Conservation (phyloP, 495 filamentous ascomycete genomes). For the Gamarada debralockiae region DNA sequence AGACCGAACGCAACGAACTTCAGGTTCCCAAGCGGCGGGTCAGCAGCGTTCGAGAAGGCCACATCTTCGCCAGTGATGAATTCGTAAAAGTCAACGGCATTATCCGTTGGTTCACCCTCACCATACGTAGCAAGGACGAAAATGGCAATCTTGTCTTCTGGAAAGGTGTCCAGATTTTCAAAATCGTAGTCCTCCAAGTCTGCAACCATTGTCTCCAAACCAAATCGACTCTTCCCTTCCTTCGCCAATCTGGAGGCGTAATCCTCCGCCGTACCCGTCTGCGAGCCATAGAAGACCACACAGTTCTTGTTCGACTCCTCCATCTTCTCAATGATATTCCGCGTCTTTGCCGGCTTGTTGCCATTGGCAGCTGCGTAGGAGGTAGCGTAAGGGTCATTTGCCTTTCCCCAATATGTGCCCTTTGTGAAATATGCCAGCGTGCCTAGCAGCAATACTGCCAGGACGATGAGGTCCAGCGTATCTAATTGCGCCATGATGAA, state of each 20-base stretch:
- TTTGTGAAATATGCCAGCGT: constrained; percentile 97
- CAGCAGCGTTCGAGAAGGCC: constrained; percentile 74
- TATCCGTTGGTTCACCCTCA: constrained; percentile 97
- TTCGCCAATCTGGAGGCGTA: constrained; percentile 97
- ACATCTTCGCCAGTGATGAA: constrained; percentile 82
- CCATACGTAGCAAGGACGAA: constrained; percentile 98
- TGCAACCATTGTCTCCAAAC: constrained; percentile 96
- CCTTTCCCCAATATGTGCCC: constrained; percentile 82
- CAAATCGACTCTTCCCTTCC: constrained; percentile 93
- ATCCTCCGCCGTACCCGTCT: constrained; percentile 97
- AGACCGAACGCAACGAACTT: constrained; percentile 95
- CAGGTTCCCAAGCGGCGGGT: constrained; percentile 74
- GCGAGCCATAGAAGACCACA: constrained; percentile 96
- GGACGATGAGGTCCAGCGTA: constrained; percentile 89
- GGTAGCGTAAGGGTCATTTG: constrained; percentile 83
- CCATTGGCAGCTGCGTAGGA: constrained; percentile 65
- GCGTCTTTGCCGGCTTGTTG: constrained; percentile 78
- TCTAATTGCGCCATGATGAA: constrained; percentile 86
- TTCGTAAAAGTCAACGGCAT: constrained; percentile 98
- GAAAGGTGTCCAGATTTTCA: constrained; percentile 87
- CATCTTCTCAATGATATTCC: constrained; percentile 94
- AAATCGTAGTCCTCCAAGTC: constrained; percentile 98
- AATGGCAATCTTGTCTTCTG: constrained; percentile 85
- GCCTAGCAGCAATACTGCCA: constrained; percentile 76
- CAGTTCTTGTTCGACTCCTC: constrained; percentile 94